phyloP scores from a whole-genome alignment of 192 early-diverging fungal genomes.

The Podila verticillata region DNA sequence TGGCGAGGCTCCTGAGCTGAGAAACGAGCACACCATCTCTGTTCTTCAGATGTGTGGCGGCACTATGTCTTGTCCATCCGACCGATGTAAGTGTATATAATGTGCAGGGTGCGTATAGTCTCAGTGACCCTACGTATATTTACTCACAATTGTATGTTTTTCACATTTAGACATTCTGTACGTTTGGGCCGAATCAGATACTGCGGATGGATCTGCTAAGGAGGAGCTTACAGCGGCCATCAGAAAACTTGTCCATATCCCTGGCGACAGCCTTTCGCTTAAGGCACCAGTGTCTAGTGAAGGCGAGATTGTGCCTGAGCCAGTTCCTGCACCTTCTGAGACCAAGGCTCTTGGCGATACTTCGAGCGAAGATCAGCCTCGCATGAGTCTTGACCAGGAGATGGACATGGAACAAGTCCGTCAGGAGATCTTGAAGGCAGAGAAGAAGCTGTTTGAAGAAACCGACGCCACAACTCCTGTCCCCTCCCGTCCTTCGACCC shows the following conservation, averaged over 20 bases:
- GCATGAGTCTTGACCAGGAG: conserved; percentile 50
- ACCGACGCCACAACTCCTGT: conserved; percentile 21
- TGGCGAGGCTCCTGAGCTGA: conserved; percentile 42
- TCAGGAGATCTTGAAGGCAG: conserved; percentile 35
- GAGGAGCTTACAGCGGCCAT: conserved; percentile 43
- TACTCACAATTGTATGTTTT: not conserved
- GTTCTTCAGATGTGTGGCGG: conserved; percentile 52
- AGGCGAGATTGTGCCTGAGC: not conserved
- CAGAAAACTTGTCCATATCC: conserved; percentile 48
- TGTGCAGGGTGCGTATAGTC: not conserved
- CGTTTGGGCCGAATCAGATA: conserved; percentile 30
- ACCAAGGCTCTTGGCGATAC: conserved; percentile 9
- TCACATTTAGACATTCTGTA: conserved; percentile 46
- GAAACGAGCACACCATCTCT: conserved; percentile 50
- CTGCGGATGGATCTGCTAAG: conserved; percentile 14
- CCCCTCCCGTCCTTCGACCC: conserved; percentile 33
- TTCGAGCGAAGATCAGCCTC: conserved; percentile 14
- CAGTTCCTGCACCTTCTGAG: not conserved
- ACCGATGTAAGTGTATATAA: conserved; percentile 42
- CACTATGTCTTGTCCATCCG: conserved; percentile 56
- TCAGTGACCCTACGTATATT: not conserved
- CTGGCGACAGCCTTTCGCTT: conserved; percentile 38
- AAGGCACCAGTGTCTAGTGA: conserved; percentile 22
- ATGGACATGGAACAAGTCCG: conserved; percentile 47
- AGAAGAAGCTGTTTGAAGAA: conserved; percentile 41